Percentiles rank a stretch among this genome's conserved stretches.
Conservation (phyloP, 2,329 filamentous ascomycete species). For the Paracoccidioides lutzii region DNA sequence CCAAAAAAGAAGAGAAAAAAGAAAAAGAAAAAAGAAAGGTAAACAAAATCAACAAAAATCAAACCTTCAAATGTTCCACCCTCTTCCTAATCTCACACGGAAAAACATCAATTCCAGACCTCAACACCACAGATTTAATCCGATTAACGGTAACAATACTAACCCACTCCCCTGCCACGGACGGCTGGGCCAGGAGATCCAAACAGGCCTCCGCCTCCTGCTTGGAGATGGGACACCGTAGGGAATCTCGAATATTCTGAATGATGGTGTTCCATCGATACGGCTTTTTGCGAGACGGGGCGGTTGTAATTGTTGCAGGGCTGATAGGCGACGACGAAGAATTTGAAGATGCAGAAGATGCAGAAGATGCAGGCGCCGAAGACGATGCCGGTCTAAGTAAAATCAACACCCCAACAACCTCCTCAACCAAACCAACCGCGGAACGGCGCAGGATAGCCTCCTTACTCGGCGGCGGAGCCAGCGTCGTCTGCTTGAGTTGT, state of each 20-base stretch:
- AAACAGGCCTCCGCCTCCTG: constrained; percentile 38
- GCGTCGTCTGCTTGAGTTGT: constrained; percentile 40
- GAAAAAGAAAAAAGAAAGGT: neutral
- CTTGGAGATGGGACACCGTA: constrained; percentile 38
- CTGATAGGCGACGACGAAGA: no score
- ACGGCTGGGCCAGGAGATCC: constrained; percentile 34
- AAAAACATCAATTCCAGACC: constrained; percentile 26
- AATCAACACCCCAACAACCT: constrained; percentile 54
- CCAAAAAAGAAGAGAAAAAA: neutral
- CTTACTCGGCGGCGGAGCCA: constrained; percentile 33
- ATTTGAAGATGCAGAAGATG: constrained; percentile 27
- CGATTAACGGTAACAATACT: constrained; percentile 35
- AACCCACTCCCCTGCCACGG: constrained; percentile 38
- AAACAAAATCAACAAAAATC: neutral
- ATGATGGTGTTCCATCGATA: constrained; percentile 53
- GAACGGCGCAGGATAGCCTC: constrained; percentile 48
- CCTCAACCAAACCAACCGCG: constrained; percentile 54
- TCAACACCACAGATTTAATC: constrained; percentile 35
- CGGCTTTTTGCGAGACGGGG: constrained; percentile 36
- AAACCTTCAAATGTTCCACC: constrained; percentile 12
- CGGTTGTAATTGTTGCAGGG: no score
- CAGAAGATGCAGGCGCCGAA: constrained; percentile 21
- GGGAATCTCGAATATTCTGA: constrained; percentile 55
- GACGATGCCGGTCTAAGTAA: constrained; percentile 39
- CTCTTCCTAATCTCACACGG: constrained; percentile 24